These are phyloP conservation scores for Daldinia childiae DNA, from an alignment of 495 filamentous ascomycete genomes.

Conservation along the genomic window DNA sequence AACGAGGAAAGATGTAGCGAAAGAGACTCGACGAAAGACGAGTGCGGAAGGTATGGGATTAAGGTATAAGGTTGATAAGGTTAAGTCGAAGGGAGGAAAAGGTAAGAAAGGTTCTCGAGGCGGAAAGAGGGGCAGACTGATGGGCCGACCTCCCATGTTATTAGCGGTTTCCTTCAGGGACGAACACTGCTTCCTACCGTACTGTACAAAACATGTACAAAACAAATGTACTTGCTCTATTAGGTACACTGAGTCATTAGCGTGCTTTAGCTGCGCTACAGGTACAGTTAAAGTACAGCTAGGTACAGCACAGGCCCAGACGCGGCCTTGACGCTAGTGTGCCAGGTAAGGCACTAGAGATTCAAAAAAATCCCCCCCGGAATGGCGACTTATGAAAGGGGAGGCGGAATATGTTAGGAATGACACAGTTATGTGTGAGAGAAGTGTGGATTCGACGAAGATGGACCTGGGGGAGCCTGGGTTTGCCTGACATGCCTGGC, in stretches of 20 bases:
- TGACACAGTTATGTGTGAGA: conserved; percentile 45
- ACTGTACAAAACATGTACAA: conserved; percentile 2
- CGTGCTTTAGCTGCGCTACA: conserved; percentile 42
- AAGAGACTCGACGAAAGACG: conserved; percentile 35
- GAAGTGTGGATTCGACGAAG: conserved; percentile 34
- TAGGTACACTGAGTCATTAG: conserved; percentile 37
- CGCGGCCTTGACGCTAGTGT: conserved; percentile 35
- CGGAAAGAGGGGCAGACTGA: conserved; percentile 45
- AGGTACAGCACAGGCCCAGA: conserved; percentile 35
- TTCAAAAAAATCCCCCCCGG: conserved; percentile 36
- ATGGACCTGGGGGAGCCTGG: conserved; percentile 7
- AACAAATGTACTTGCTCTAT: conserved; percentile 32
- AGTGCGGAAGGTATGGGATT: conserved; percentile 40
- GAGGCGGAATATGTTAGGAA: conserved; percentile 32
- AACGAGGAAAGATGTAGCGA: conserved; percentile 31
- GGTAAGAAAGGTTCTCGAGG: conserved; percentile 42
- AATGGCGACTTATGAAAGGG: conserved; percentile 41
- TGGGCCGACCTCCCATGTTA: conserved; percentile 44
- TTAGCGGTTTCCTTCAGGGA: conserved; percentile 38
- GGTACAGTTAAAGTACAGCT: too few relatives aligned
- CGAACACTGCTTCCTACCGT: conserved; percentile 16
- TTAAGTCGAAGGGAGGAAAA: conserved; percentile 38
- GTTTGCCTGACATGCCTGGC: background rate
- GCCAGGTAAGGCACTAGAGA: conserved; percentile 42
- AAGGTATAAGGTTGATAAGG: conserved; percentile 15